Base-by-base conservation (phyloP, 257 asterid species). In the Primulina huaijiensis region DNA sequence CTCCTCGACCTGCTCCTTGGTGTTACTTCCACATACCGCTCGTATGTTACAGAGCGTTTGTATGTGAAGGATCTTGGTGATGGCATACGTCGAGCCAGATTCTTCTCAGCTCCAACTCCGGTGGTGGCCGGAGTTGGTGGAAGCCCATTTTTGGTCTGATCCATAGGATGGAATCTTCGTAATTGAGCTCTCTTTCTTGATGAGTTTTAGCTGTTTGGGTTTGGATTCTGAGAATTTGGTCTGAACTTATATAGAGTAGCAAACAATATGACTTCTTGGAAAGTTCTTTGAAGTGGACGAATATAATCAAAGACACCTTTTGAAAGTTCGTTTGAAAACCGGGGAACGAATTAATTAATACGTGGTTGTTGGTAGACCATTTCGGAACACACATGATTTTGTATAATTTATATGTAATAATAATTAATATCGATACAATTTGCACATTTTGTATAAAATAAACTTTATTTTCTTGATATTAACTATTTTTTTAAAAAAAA, bases 1-100 rank as follows among this genome's bases (percentile, higher is more conserved):
- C 82, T 74, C 73, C 82, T 70, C 8, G 52, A 59, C 68, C 76
- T 60, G 31, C 16, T 60, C 3, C 61, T 69, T 6, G 73, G 52
- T 11, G 58, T 37, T 25, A 71, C 25, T 37, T 62, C 35, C 27
- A 62, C 72, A 25, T 25, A 23, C 20, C 79, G 67, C 3, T 55
- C 50, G n/a, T 63, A 40, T 23, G 70, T 40, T 9, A 60, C 34
- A 8, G 60, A 38, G 14, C 65, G 60, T 43, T 43, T 43, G 55
- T 43, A 43, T 43, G 55, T 12, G n/a, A 11, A 14, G 14, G 19
- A 43, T 43, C 55, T 43, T 43, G 55, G 55, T 43, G 55, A 43
- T 14, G 55, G 6, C 55, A 3, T 43, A 43, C 19, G n/a, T 17
- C 7, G 55, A 43, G 55, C 55, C 55, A 11, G 17, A 50, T 14